Conservation (phyloP, 2,329 filamentous ascomycete genomes). For the Cercospora sp. region DNA sequence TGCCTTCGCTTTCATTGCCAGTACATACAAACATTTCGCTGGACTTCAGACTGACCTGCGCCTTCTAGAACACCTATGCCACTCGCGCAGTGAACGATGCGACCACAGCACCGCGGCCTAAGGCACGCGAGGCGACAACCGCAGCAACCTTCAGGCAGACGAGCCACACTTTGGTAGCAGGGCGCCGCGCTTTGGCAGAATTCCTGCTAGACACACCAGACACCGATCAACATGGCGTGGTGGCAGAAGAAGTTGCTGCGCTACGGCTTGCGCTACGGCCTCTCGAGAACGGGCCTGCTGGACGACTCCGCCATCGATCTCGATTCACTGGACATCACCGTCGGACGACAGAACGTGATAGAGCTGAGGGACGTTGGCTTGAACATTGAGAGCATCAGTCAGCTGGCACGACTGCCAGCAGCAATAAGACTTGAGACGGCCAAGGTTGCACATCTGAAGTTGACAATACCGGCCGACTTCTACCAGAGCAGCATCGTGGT, state of each 20-base stretch:
- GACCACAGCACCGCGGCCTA: constrained; percentile 12
- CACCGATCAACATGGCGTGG: constrained; percentile 40
- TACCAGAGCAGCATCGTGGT: constrained; percentile 80
- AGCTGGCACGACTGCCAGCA: constrained; percentile 62
- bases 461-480: constrained; percentile 85
- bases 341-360: constrained; percentile 78
- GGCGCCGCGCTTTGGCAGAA: background rate
- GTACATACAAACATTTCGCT: background rate
- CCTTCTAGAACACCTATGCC: background rate
- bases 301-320: constrained; percentile 85
- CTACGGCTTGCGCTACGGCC: constrained; percentile 63
- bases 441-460: constrained; percentile 70
- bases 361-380: constrained; percentile 86
- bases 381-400: constrained; percentile 58
- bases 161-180: constrained; percentile 24
- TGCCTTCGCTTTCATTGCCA: background rate
- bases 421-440: constrained; percentile 72
- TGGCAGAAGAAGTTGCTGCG: constrained; percentile 79
- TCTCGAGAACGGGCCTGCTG: constrained; percentile 80
- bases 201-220: background rate
- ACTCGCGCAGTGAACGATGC: constrained; percentile 13
- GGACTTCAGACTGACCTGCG: background rate
- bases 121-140: constrained; percentile 47
- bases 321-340: constrained; percentile 78
- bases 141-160: constrained; percentile 62